phyloP scores from a whole-genome alignment of 2,329 filamentous ascomycete species.

The Biscogniauxia sp. region DNA sequence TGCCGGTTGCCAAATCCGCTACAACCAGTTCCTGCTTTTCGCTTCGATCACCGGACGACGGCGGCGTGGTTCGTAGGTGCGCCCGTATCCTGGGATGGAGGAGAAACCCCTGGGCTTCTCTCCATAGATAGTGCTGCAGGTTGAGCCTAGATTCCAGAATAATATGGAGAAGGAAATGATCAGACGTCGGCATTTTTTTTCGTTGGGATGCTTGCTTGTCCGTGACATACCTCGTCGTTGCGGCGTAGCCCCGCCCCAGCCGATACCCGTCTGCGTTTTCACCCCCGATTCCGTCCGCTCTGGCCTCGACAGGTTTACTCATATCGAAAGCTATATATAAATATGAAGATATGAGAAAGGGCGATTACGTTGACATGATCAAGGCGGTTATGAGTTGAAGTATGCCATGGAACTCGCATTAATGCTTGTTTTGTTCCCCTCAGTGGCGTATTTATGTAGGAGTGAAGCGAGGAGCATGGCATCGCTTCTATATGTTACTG shows the following conservation, averaged over 20 bases:
- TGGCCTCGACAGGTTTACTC: not conserved
- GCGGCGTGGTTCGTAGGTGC: not conserved
- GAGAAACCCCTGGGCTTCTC: conserved; percentile 9
- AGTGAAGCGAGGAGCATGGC: too few species aligned
- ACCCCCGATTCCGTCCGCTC: not conserved
- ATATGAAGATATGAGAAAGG: not conserved
- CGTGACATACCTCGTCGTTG: conserved; percentile 9
- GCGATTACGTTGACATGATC: too few species aligned
- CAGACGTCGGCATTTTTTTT: not conserved
- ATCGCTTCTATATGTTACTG: too few species aligned
- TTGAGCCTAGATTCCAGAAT: conserved; percentile 6
- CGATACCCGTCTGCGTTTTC: conserved; percentile 7
- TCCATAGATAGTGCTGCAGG: conserved; percentile 13
- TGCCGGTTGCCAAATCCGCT: conserved; percentile 14
- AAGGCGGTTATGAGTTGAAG: too few species aligned
- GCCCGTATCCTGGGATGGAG: conserved; percentile 12
- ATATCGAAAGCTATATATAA: not conserved
- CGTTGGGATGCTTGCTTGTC: not conserved
- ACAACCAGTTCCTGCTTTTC: not conserved
- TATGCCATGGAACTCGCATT: too few species aligned
- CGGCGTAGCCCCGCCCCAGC: conserved; percentile 6
- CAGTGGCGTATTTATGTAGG: too few species aligned
- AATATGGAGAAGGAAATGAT: not conserved
- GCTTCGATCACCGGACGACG: not conserved
- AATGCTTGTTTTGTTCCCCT: too few species aligned